phyloP scores from a whole-genome alignment of 2,329 filamentous ascomycete species.

The Fusarium duplospermum region DNA sequence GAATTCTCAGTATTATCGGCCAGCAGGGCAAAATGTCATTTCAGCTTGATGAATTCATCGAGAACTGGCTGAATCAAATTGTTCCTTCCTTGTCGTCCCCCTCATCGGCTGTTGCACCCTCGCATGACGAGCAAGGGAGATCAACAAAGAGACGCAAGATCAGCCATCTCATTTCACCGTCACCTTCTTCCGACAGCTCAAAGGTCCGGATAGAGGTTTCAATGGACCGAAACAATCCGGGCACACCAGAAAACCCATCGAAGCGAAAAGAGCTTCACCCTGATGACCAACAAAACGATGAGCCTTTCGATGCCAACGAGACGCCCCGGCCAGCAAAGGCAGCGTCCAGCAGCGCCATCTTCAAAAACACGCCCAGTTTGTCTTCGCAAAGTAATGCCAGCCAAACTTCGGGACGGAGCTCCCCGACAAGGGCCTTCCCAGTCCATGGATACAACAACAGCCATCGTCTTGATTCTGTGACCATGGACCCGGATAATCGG shows the following conservation, averaged over 20 bases:
- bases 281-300: neutral
- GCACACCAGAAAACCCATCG: neutral
- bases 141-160: neutral
- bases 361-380: slow-evolving; percentile 1
- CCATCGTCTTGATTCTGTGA: neutral
- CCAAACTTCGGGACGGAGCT: neutral
- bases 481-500: slow-evolving; percentile 1
- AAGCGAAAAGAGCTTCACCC: neutral
- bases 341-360: neutral
- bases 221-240: neutral
- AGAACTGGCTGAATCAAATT: neutral
- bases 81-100: neutral
- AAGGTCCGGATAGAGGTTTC: neutral
- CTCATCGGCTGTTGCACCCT: neutral
- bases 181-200: neutral
- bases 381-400: slow-evolving; percentile 3
- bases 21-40: neutral
- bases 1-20: neutral
- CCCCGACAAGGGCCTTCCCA: neutral
- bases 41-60: neutral
- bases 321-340: slow-evolving; percentile 3
- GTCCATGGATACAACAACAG: neutral
- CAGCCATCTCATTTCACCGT: neutral
- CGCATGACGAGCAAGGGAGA: neutral
- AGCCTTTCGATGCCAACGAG: neutral